These are phyloP conservation scores for Solanum rostratum DNA, from an alignment of 257 asterid genomes.

Conservation along the genomic window DNA sequence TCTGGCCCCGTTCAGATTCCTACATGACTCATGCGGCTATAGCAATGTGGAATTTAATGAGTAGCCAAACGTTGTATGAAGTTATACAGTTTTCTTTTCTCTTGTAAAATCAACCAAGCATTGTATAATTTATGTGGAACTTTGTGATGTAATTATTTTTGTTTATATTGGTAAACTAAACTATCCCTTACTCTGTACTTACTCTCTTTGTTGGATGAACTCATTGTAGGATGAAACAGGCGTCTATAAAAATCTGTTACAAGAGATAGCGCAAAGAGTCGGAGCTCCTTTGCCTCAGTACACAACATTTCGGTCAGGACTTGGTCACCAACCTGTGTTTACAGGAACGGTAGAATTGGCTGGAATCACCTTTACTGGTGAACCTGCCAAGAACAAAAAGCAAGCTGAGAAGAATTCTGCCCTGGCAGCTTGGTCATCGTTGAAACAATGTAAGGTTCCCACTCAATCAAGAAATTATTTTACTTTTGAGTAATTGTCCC, in stretches of 20 bases:
- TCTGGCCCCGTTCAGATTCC: no score
- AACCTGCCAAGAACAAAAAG: slow-evolving; percentile 81
- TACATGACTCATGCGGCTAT: no score
- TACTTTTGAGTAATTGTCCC: background rate
- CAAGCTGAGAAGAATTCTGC: slow-evolving; percentile 94
- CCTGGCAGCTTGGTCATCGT: slow-evolving; percentile 65
- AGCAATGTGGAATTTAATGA: no score
- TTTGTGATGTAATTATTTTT: no score
- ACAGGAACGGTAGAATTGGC: slow-evolving; percentile 76
- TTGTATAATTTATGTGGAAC: no score
- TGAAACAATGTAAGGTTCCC: slow-evolving; percentile 53
- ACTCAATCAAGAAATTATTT: background rate
- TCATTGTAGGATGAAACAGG: slow-evolving; percentile 66
- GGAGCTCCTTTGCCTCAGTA: slow-evolving; percentile 76
- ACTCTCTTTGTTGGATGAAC: background rate
- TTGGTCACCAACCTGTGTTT: slow-evolving; percentile 62
- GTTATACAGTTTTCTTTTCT: no score
- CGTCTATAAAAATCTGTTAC: slow-evolving; percentile 75
- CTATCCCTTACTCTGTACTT: no score
- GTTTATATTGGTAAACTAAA: no score
- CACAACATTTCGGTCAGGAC: slow-evolving; percentile 58
- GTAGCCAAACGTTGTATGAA: no score
- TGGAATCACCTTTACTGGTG: slow-evolving; percentile 63
- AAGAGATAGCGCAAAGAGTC: slow-evolving; percentile 75
- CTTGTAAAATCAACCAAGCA: no score